Evolutionary conservation across 2,329 filamentous ascomycete genomes (phyloP).

Genomic region (Simplicillium aogashimaense): DNA sequence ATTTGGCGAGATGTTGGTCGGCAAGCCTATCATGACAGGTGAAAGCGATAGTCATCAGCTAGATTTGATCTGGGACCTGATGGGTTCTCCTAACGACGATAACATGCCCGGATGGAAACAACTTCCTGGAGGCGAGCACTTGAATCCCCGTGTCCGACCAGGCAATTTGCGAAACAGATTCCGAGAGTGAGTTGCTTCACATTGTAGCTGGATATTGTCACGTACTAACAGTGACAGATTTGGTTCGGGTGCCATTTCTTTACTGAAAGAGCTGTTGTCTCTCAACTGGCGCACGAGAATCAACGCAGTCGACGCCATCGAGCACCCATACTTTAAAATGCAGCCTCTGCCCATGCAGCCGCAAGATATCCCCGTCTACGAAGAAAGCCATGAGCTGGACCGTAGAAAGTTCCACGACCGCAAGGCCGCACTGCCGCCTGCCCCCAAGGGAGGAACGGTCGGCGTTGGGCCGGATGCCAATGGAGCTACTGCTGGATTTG

Average conservation of each 20-base stretch:
- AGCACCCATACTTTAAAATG: slow-evolving; percentile 84
- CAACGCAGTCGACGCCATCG: slow-evolving; percentile 87
- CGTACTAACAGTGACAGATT: slow-evolving; percentile 31
- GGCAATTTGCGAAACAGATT: slow-evolving; percentile 66
- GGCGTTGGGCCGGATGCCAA: slow-evolving; percentile 58
- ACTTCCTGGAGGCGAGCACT: slow-evolving; percentile 70
- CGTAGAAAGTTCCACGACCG: slow-evolving; percentile 82
- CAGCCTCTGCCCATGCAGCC: slow-evolving; percentile 70
- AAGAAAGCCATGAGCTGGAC: slow-evolving; percentile 95
- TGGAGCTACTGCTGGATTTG: slow-evolving; percentile 34
- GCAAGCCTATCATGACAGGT: slow-evolving; percentile 85
- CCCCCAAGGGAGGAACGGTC: slow-evolving; percentile 83
- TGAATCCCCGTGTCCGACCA: slow-evolving; percentile 52
- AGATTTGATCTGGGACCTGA: slow-evolving; percentile 86
- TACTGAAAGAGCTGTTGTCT: slow-evolving; percentile 73
- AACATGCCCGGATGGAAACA: slow-evolving; percentile 87
- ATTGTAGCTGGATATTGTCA: neutral
- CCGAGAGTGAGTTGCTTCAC: slow-evolving; percentile 45
- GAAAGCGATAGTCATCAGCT: slow-evolving; percentile 84
- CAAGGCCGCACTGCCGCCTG: slow-evolving; percentile 75
- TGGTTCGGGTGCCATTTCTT: slow-evolving; percentile 62
- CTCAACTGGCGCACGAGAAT: slow-evolving; percentile 83
- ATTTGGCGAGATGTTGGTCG: slow-evolving; percentile 94
- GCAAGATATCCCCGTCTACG: slow-evolving; percentile 80
- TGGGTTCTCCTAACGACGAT: slow-evolving; percentile 80